Conservation (phyloP, 2,329 filamentous ascomycete genomes). For the Aureobasidium sp. region DNA sequence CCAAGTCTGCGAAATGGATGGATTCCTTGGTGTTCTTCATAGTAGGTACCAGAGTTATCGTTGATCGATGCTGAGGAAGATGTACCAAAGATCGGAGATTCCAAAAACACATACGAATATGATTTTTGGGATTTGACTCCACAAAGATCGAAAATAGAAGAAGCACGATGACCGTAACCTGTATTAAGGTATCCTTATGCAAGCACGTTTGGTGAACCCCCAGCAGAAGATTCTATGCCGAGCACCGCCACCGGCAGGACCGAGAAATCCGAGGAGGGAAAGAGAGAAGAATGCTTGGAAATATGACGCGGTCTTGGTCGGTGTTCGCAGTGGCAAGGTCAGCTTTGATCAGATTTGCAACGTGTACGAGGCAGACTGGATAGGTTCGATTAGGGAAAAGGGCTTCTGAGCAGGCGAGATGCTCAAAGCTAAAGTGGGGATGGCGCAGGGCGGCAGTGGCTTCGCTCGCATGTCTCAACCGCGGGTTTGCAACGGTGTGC, state of each 20-base stretch:
- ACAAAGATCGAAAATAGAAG: slow-evolving; percentile 14
- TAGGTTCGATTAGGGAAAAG: not conserved
- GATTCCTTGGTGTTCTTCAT: not conserved
- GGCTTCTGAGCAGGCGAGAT: slow-evolving; percentile 6
- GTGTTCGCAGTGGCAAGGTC: slow-evolving; percentile 3
- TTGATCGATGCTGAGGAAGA: not conserved
- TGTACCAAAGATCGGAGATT: not conserved
- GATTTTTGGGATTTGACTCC: not conserved
- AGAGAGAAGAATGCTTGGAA: not conserved
- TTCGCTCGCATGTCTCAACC: slow-evolving; percentile 11
- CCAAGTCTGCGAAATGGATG: not conserved
- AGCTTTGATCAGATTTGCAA: slow-evolving; percentile 8
- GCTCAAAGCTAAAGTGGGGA: slow-evolving; percentile 3
- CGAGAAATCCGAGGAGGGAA: not conserved
- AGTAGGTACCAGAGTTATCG: not conserved
- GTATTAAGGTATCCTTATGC: slow-evolving; percentile 3
- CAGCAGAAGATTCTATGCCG: not conserved
- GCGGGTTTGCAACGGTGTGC: slow-evolving; percentile 4
- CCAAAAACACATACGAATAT: slow-evolving; percentile 1
- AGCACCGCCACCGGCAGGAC: slow-evolving; percentile 7
- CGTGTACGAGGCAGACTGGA: slow-evolving; percentile 8
- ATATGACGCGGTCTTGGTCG: not conserved
- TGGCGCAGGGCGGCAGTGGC: slow-evolving; percentile 13
- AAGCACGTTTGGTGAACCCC: slow-evolving; percentile 11
- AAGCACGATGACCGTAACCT: not conserved